These are phyloP conservation scores for Phytopythium montanum DNA, from an alignment of 352 stramenopile genomes.

Conservation along the genomic window DNA sequence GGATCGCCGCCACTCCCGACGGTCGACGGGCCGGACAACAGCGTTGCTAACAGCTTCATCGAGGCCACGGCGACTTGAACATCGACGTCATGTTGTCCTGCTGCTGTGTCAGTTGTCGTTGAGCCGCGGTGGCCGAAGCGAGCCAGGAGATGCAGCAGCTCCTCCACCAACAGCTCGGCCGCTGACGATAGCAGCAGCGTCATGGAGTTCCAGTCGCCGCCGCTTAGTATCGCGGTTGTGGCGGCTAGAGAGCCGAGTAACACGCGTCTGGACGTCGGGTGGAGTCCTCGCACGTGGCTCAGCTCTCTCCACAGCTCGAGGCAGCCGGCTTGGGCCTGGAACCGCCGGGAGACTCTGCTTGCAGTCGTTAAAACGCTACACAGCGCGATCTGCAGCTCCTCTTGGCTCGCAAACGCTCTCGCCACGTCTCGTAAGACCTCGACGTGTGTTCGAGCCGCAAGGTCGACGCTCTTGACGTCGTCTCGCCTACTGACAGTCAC, in stretches of 20 bases:
- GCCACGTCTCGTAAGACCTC: slow-evolving; percentile 17
- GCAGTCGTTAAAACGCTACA: slow-evolving; percentile 20
- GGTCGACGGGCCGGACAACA: neutral
- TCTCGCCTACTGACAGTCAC: neutral
- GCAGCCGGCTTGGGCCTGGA: slow-evolving; percentile 34
- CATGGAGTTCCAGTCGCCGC: slow-evolving; percentile 28
- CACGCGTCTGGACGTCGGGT: slow-evolving; percentile 30
- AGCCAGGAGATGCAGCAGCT: slow-evolving; percentile 19
- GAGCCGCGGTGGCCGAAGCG: slow-evolving; percentile 15
- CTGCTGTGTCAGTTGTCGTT: neutral
- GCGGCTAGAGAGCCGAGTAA: slow-evolving; percentile 26
- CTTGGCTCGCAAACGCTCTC: slow-evolving; percentile 17
- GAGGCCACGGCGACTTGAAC: slow-evolving; percentile 13
- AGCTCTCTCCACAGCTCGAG: slow-evolving; percentile 30
- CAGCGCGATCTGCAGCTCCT: slow-evolving; percentile 41
- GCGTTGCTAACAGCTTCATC: slow-evolving; percentile 1
- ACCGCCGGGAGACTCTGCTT: slow-evolving; percentile 21
- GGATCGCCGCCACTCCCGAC: neutral
- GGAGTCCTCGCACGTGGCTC: slow-evolving; percentile 18
- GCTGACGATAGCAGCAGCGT: slow-evolving; percentile 5
- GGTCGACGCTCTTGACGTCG: neutral
- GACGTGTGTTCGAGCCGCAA: slow-evolving; percentile 15
- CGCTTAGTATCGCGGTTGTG: slow-evolving; percentile 22
- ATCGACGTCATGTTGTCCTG: slow-evolving; percentile 2
- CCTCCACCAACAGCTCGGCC: slow-evolving; percentile 12